A percentile compares a stretch with the other conserved stretches of the same genome.
These are phyloP conservation scores for Rhizoclosmatium sp. DNA, from an alignment of 192 early-diverging fungal species.

Conservation along the genomic window DNA sequence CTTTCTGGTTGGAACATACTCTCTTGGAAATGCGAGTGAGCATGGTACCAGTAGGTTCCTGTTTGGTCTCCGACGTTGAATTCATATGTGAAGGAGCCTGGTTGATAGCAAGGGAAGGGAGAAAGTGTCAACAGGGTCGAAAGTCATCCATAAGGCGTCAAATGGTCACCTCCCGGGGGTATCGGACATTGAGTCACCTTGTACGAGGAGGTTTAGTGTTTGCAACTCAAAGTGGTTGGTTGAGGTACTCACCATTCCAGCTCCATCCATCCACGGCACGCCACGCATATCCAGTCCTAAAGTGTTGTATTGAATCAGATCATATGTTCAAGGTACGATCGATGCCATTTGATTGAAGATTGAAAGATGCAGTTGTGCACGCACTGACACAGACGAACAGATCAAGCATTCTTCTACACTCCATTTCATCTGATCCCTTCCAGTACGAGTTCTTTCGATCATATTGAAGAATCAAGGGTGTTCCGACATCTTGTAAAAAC, in stretches of 20 bases:
- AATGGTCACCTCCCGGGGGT: not conserved
- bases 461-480: too few relatives aligned
- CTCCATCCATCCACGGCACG: not conserved
- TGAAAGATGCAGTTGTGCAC: too few relatives aligned
- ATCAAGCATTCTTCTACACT: too few relatives aligned
- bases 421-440: conserved; percentile 48
- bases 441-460: conserved; percentile 58
- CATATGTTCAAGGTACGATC: too few relatives aligned
- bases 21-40: not conserved
- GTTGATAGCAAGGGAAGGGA: not conserved
- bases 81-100: not conserved
- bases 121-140: not conserved
- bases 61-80: conserved; percentile 10
- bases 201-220: not conserved
- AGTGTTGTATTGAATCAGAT: not conserved
- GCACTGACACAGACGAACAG: too few relatives aligned
- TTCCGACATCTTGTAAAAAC: too few relatives aligned
- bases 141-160: not conserved
- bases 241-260: not conserved
- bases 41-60: conserved; percentile 8
- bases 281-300: conserved; percentile 2
- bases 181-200: not conserved
- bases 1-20: not conserved
- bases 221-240: not conserved
- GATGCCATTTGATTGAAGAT: too few relatives aligned